phyloP scores from a whole-genome alignment of 495 filamentous ascomycete species.

The Aspergillus incahuasiensis region DNA sequence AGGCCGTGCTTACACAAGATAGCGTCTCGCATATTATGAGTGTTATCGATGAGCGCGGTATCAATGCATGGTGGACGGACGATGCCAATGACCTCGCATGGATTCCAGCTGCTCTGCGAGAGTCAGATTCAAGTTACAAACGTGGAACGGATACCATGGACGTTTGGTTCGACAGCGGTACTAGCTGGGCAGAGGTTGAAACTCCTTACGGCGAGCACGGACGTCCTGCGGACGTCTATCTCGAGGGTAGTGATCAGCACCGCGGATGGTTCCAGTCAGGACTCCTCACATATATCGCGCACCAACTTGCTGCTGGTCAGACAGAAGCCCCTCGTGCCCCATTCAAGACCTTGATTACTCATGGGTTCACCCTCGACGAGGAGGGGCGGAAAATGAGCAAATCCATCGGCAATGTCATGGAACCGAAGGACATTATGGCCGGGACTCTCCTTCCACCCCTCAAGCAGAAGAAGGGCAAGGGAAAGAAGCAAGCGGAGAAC shows the following conservation, averaged over 20 bases:
- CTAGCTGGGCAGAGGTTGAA: slow-evolving; percentile 73
- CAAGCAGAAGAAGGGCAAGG: slow-evolving; percentile 50
- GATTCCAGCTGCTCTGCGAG: slow-evolving; percentile 56
- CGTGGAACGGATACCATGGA: slow-evolving; percentile 98
- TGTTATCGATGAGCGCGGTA: slow-evolving; percentile 69
- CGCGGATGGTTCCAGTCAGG: slow-evolving; percentile 99
- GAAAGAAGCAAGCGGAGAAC: slow-evolving; percentile 45
- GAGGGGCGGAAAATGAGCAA: slow-evolving; percentile 97
- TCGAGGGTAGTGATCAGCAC: slow-evolving; percentile 94
- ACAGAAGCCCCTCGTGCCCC: slow-evolving; percentile 49
- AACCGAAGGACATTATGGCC: slow-evolving; percentile 76
- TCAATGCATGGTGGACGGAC: slow-evolving; percentile 93
- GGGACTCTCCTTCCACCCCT: slow-evolving; percentile 63
- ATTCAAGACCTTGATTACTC: slow-evolving; percentile 82
- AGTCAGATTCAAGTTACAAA: slow-evolving; percentile 43
- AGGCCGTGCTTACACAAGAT: slow-evolving; percentile 69
- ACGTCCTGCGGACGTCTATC: slow-evolving; percentile 75
- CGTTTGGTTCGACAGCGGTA: slow-evolving; percentile 99
- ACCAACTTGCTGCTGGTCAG: slow-evolving; percentile 45
- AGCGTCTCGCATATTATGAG: slow-evolving; percentile 81
- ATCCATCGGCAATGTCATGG: slow-evolving; percentile 85
- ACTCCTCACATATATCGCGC: slow-evolving; percentile 76
- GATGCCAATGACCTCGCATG: slow-evolving; percentile 65
- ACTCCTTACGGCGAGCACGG: slow-evolving; percentile 39
- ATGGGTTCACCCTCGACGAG: slow-evolving; percentile 89